Evolutionary conservation across 2,329 filamentous ascomycete species (phyloP), one percentile per base, ranked within the genome.

Genomic region (Talaromyces marneffei): DNA sequence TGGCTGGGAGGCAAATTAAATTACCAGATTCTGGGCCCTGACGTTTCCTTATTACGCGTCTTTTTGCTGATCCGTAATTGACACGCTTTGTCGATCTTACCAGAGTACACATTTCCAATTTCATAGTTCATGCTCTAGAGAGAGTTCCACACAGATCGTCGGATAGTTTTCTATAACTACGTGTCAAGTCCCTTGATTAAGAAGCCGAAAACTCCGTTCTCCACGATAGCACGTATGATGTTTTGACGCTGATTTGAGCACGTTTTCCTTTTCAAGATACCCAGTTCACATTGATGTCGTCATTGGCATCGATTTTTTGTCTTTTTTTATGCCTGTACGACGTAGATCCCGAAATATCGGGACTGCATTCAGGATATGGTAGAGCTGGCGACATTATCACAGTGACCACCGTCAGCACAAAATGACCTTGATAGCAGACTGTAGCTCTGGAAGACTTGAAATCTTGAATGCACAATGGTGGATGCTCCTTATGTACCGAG

Each of bases 1-100:
- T 16, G 27, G 27, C 14, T 33, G n/a, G n/a, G n/a, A n/a, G n/a
- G 8, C 29, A 20, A 35, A 8, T 52, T 33, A 52, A 46, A 50
- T 18, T 31, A 50, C 16, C 46, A 50, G 46, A 50, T 31, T 31
- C 27, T 20, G 27, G 44, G 27, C 27, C 46, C 27, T 50, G 25
- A 50, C 25, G 46, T 50, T n/a, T 33, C 46, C 27, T 48, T 16
- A 48, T 58, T 58, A 58, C 56, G 56, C 56, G 56, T 58, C 42
- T 23, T 31, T 35, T 25, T 46, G 53, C 18, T 44, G 55, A 57
- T 57, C 55, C 33, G 44, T 29, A 48, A 52, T 33, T 52, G 48
- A 33, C 48, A 52, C 48, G 48, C n/a, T 20, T 29, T 5, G 27
- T 7, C n/a, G 48, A 52, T 52, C 29, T 33, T 33, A 33, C n/a